Evolutionary conservation across 345 rosid species (phyloP).

Genomic region (Populus simonii): DNA sequence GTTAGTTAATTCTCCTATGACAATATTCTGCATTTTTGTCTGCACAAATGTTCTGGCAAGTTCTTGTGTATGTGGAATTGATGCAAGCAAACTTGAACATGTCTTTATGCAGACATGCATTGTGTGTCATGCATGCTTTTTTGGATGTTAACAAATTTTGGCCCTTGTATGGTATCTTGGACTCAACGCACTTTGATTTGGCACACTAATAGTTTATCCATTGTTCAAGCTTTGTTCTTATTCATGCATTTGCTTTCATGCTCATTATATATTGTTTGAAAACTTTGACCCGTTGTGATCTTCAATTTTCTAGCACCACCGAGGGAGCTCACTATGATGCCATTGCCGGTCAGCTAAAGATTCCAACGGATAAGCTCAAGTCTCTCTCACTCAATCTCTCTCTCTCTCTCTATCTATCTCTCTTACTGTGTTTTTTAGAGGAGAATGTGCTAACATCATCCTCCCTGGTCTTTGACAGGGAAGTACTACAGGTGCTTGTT

Average conservation of each 20-base stretch:
- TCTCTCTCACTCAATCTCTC: constrained; percentile 30
- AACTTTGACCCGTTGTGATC: neutral
- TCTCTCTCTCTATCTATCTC: constrained; percentile 17
- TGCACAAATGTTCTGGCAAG: neutral
- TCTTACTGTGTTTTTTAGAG: neutral
- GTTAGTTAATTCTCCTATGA: no score
- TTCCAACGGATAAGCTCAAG: constrained; percentile 63
- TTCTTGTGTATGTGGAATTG: neutral
- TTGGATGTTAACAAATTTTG: neutral
- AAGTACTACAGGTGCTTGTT: constrained; percentile 49
- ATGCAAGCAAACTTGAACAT: neutral
- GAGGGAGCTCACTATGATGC: constrained; percentile 55
- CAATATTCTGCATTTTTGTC: neutral
- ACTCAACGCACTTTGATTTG: neutral
- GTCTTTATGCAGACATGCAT: neutral
- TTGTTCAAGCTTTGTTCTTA: neutral
- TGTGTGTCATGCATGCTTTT: neutral
- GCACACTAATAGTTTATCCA: neutral
- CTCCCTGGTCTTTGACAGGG: constrained; percentile 48
- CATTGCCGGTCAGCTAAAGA: constrained; percentile 55
- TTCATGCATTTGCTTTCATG: neutral
- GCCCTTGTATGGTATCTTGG: neutral
- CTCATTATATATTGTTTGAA: neutral
- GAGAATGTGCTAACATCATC: neutral
- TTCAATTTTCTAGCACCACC: constrained; percentile 36